Evolutionary conservation across 352 stramenopile species (phyloP).

Genomic region (Globisporangium megalacanthum): DNA sequence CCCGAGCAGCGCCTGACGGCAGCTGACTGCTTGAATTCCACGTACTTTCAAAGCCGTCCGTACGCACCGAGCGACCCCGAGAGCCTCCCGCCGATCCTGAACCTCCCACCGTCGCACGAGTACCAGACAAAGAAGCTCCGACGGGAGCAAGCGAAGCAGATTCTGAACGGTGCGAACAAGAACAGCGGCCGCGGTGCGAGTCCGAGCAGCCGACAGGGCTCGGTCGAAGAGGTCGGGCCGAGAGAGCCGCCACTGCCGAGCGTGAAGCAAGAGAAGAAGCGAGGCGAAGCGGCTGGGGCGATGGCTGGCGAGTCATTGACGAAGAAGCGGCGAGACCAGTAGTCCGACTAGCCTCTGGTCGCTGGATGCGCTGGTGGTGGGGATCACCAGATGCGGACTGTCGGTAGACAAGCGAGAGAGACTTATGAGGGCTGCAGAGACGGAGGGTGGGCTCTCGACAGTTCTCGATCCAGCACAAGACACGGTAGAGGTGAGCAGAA

Average conservation of each 20-base stretch:
- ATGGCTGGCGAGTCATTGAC: constrained; percentile 22
- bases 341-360: constrained; percentile 4
- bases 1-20: constrained; percentile 92
- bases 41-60: constrained; percentile 91
- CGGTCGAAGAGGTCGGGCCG: constrained; percentile 3
- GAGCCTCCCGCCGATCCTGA: constrained; percentile 58
- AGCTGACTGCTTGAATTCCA: constrained; percentile 88
- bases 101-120: constrained; percentile 78
- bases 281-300: constrained; percentile 12
- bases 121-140: constrained; percentile 90
- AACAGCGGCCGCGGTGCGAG: constrained; percentile 6
- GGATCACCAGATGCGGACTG: no score
- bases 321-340: constrained; percentile 60
- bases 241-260: constrained; percentile 18
- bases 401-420: no score
- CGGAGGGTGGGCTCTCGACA: no score
- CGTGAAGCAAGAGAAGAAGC: constrained; percentile 30
- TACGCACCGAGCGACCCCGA: constrained; percentile 55
- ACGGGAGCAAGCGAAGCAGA: constrained; percentile 73
- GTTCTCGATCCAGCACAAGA: no score
- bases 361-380: no score
- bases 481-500: background rate
- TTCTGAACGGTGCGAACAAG: constrained; percentile 35
- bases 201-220: constrained; percentile 2
- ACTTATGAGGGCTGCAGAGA: no score